A percentile compares a stretch with the other conserved stretches of the same genome.
phyloP scores from a whole-genome alignment of 2,329 filamentous ascomycete genomes.

The Fusarium bulbicola region DNA sequence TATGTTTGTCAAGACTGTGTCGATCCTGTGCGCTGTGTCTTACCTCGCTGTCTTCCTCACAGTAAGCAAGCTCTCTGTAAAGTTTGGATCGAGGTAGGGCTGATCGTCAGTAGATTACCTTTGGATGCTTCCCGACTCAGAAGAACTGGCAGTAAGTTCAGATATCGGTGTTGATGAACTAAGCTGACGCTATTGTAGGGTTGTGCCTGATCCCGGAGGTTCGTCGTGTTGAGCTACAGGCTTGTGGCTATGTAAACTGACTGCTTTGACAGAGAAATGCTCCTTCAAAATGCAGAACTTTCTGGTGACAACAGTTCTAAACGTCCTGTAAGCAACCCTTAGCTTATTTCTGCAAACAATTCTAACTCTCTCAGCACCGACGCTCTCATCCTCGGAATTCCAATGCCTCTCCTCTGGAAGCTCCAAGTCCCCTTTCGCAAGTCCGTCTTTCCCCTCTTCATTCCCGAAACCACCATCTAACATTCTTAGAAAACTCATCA shows the following conservation, averaged over 20 bases:
- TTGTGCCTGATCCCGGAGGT: conserved; percentile 32
- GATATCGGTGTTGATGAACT: too few relatives aligned
- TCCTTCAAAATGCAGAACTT: conserved; percentile 32
- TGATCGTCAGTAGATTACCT: conserved; percentile 19
- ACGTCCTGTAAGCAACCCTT: conserved; percentile 19
- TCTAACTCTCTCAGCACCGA: conserved; percentile 13
- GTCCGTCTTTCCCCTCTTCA: not conserved
- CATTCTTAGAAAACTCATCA: conserved; percentile 32
- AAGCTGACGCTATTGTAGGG: not conserved
- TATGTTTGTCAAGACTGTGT: conserved; percentile 31
- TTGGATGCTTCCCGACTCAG: conserved; percentile 32
- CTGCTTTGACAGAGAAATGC: conserved; percentile 5
- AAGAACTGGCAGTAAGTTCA: conserved; percentile 40
- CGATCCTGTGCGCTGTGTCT: not conserved
- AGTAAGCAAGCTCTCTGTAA: not conserved
- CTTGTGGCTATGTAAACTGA: too few relatives aligned
- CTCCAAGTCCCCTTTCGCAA: conserved; percentile 35
- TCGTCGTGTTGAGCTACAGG: fast-evolving
- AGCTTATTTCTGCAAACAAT: too few relatives aligned
- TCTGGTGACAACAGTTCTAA: conserved; percentile 31
- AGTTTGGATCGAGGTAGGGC: fast-evolving
- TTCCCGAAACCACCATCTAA: not conserved
- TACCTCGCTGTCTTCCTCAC: conserved; percentile 36
- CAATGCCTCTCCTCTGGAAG: conserved; percentile 33
- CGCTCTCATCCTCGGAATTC: conserved; percentile 29